Evolutionary conservation across 768 basidiomycete genomes (phyloP), one percentile per base, ranked within the genome.

Genomic region (Lyophyllum atratum): DNA sequence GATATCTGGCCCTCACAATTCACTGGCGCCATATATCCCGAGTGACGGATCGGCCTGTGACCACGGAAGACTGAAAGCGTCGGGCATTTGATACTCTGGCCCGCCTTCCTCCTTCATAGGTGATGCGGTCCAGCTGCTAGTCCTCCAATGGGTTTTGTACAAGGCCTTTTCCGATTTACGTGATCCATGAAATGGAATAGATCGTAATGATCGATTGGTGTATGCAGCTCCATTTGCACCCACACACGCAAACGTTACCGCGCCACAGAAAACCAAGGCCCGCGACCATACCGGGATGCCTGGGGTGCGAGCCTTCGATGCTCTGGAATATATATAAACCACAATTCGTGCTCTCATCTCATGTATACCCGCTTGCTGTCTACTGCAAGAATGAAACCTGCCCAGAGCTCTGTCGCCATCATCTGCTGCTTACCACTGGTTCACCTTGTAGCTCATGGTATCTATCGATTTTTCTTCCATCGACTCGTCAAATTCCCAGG

Each of bases 401-500:
- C 25, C n/a, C 33, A 29, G n/a, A 22, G 22, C 21, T 24, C 51
- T 40, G 7, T 58, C 24, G 39, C 19, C 1, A 19, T 37, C 11
- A 17, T 34, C 26, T 21, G 33, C 11, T 28, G 8, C 26, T 49
- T 51, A 12, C 22, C 52, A 25, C 22, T 59, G 15, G 44, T 37
- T 11, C 29, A 24, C n/a, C 1, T 11, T 31, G 25, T 51, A 10
- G n/a, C 50, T 15, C 52, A 56, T 44, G 54, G 40, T 7, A 31
- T 65, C 40, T 59, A 60, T 25, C 62, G 66, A 37, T 43, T 69
- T 5, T 66, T 60, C 55, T 63, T 62, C 42, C 71, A 75, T 44
- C 65, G 66, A 6, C 63, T 76, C 8, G 61, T 68, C 0, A 63
- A 64, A 14, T 70, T 71, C 59, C 73, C 74, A 39, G 75, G 75